Percentiles rank a stretch among this genome's conserved stretches.
These are phyloP conservation scores for Colletotrichum costaricense DNA, from an alignment of 2,329 filamentous ascomycete species.

Conservation along the genomic window DNA sequence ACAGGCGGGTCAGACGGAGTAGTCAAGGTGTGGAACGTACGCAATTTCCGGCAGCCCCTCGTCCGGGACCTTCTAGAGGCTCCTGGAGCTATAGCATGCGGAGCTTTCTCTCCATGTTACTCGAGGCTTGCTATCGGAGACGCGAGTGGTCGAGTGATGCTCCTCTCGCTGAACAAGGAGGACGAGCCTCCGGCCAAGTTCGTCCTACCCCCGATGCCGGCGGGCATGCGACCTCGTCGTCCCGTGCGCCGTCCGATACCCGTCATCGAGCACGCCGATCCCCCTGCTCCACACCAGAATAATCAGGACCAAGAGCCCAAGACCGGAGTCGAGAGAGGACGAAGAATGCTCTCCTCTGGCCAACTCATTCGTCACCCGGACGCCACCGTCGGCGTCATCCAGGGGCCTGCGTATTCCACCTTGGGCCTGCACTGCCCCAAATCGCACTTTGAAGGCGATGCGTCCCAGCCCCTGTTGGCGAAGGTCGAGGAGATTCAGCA, in stretches of 20 bases:
- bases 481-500: constrained; percentile 57
- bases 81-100: constrained; percentile 66
- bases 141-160: constrained; percentile 68
- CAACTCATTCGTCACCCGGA: constrained; percentile 57
- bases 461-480: constrained; percentile 56
- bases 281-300: constrained; percentile 51
- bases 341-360: constrained; percentile 50
- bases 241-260: constrained; percentile 57
- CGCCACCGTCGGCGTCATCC: constrained; percentile 63
- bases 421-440: constrained; percentile 60
- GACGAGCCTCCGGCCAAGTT: constrained; percentile 49
- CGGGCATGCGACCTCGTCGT: constrained; percentile 38
- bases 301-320: constrained; percentile 17
- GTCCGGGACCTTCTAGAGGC: constrained; percentile 66
- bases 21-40: constrained; percentile 73
- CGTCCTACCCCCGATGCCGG: constrained; percentile 48
- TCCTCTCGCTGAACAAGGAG: constrained; percentile 61
- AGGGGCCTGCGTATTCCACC: constrained; percentile 63
- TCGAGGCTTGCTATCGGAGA: constrained; percentile 69
- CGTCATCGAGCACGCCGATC: constrained; percentile 63
- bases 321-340: constrained; percentile 41
- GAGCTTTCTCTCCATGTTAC: constrained; percentile 67
- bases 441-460: constrained; percentile 59
- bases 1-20: constrained; percentile 73
- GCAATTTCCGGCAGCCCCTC: constrained; percentile 54